Base-by-base conservation (phyloP, 2,329 filamentous ascomycete genomes). In the Tolypocladium amazonense region DNA sequence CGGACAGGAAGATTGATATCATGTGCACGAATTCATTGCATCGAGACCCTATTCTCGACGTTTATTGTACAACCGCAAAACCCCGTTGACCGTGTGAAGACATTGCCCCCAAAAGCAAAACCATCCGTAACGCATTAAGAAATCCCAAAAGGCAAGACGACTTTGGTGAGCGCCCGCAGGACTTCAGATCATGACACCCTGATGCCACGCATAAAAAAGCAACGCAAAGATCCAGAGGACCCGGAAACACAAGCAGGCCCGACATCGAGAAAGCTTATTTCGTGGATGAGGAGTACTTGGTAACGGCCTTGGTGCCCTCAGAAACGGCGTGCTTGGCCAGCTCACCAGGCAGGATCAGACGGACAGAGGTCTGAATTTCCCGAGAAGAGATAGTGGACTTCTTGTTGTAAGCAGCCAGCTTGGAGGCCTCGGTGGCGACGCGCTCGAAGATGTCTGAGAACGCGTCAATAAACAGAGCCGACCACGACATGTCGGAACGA, bases 351-450 rank as follows among this genome's bases (percentile, higher is more conserved):
- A 99, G 89, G 80, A 99, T 99, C 64, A 99, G 87, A 68, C 94
- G 89, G 70, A 99, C 94, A 69, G 94, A 97, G 70, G 94, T 99
- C 86, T 99, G 94, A 75, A 99, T 99, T 82, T 99, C 94, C 74
- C 94, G 89, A 68, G 94, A 97, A 59, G 93, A 97, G 81, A 99
- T 99, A 76, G 94, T 99, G 57, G 93, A 97, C 86, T 99, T 99
- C 89, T 97, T 99, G 89, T 99, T 99, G 86, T 99, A 99, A 65
- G 94, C 94, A 69, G 94, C 94, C 63, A 99, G 88, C 88, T 99
- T 99, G 76, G 91, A 96, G 58, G 94, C 94, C 81, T 99, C 94
- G 62, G 94, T 97, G 66, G 94, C 94, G 70, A 99, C 93, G 71
- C 94, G 92, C 88, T 99, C 94, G 77, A 99, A 99, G 77, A 99